These are phyloP conservation scores for Rhexocercosporidium sp. DNA, from an alignment of 2,329 filamentous ascomycete genomes.

Conservation along the genomic window DNA sequence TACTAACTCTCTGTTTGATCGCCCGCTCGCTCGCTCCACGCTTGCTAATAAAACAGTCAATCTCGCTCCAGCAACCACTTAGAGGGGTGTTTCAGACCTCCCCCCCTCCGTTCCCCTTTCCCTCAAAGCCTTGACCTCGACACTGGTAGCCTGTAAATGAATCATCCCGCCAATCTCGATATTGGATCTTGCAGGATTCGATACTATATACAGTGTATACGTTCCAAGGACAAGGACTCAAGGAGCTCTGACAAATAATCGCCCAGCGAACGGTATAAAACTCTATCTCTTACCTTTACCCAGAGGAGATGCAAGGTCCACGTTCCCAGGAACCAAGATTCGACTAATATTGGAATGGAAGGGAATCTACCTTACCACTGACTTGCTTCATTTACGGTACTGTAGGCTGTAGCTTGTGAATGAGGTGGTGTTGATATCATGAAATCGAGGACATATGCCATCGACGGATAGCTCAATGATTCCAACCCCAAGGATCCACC, in stretches of 20 bases:
- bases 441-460: background rate
- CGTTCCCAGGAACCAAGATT: background rate
- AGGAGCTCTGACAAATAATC: background rate
- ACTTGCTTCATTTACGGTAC: background rate
- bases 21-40: background rate
- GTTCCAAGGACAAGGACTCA: too few relatives aligned
- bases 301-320: background rate
- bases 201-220: too few relatives aligned
- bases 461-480: background rate
- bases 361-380: background rate
- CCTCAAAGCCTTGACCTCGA: too few relatives aligned
- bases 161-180: background rate
- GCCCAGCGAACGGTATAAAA: too few relatives aligned
- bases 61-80: background rate
- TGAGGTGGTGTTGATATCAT: constrained; percentile 3
- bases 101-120: too few relatives aligned
- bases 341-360: background rate
- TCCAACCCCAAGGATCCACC: background rate
- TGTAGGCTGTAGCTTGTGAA: too few relatives aligned
- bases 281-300: background rate
- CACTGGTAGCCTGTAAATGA: background rate
- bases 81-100: background rate
- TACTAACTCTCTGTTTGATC: background rate
- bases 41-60: background rate
- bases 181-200: background rate